A percentile compares a stretch with the other conserved stretches of the same genome.
Evolutionary conservation across 164 flowering plant genomes (phyloP).

Genomic region (Tinospora cordifolia): DNA sequence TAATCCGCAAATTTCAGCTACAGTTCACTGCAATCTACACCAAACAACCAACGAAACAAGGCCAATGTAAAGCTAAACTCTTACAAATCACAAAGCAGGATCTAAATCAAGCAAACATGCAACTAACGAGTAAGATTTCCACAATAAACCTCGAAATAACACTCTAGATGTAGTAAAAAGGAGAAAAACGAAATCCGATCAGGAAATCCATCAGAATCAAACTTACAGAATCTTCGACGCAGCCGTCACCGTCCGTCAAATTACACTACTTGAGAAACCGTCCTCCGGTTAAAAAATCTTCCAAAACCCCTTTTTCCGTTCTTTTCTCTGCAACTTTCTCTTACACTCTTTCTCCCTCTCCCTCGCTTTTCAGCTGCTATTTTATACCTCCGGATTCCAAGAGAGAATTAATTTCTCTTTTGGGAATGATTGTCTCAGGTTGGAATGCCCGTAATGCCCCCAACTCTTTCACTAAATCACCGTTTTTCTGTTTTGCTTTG

Average conservation of each 20-base stretch:
- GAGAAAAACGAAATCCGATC: neutral
- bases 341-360: slow-evolving; percentile 6
- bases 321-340: slow-evolving; percentile 16
- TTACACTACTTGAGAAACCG: slow-evolving; percentile 4
- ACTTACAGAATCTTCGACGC: neutral
- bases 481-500: neutral
- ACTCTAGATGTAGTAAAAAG: neutral
- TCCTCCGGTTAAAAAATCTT: neutral
- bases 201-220: neutral
- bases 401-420: slow-evolving; percentile 21
- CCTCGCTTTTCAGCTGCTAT: slow-evolving; percentile 12
- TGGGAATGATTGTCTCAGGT: slow-evolving; percentile 23
- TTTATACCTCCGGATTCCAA: slow-evolving; percentile 30
- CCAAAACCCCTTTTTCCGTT: neutral
- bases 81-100: neutral
- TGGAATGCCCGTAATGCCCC: slow-evolving; percentile 4
- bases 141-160: slow-evolving; percentile 7
- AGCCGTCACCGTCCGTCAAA: neutral
- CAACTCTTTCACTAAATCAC: neutral
- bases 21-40: neutral
- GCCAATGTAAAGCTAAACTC: no score
- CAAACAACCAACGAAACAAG: neutral
- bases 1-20: neutral
- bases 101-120: neutral
- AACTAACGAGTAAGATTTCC: neutral